Base-by-base conservation (phyloP, 495 filamentous ascomycete species). In the Pyronema domesticum region DNA sequence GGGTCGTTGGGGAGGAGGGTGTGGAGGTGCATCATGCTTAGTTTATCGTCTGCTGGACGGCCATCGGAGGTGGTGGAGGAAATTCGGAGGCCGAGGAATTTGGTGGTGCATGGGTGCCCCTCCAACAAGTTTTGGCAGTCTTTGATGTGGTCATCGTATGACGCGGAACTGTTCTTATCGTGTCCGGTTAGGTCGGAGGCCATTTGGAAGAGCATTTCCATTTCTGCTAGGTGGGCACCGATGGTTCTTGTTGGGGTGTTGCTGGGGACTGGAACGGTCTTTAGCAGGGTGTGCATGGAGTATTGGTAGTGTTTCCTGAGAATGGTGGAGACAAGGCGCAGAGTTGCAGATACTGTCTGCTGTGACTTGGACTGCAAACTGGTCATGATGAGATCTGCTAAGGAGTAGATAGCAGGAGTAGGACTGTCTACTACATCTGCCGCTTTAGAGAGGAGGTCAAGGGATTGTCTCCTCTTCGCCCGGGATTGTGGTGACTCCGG, bases 381-480 rank as follows among this genome's bases (percentile, higher is more conserved):
- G 11, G 83, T 79, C 2, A 89, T 73, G 34, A 91, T 79, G n/a
- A 99, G 74, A 69, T 96, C 91, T 44, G 87, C 82, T 37, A 98
- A 72, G 62, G 89, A 96, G 71, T 95, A 95, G 1, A 98, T 74
- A 36, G 83, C 77, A 7, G 91, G 93, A 7, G 86, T 86, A 30
- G 86, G 80, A 15, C 78, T 79, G 34, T 78, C 68, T 55, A 80
- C 76, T 23, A 78, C 78, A 56, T 82, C 77, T 18, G 81, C 76
- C 30, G 83, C 76, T 62, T 82, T 82, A 37, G 79, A 84, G n/a
- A 91, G 74, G 0, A 94, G 77, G 64, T 93, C 81, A 64, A 96
- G 71, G 1, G 89, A 95, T 70, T 86, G 89, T 35, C 89, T 79
- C 59, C 89, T 81, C 58, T 83, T 81, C 66, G 82, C 70, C 70